Evolutionary conservation across 192 early-diverging fungal genomes (phyloP).

Genomic region (Coemansia sp.): DNA sequence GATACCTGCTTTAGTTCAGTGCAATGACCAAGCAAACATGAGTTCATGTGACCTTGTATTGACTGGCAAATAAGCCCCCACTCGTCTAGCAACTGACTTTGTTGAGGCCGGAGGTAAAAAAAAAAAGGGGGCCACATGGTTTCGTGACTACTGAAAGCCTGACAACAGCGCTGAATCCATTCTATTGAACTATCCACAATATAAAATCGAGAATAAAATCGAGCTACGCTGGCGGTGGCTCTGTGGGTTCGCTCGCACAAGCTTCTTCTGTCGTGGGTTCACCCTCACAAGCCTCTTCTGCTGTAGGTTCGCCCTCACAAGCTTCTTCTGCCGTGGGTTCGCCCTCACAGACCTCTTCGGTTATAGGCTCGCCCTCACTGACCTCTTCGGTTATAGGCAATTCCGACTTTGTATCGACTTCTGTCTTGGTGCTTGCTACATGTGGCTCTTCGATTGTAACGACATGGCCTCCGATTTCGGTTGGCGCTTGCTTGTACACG

Average conservation of each 20-base stretch:
- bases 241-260: not conserved
- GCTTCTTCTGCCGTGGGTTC: no score
- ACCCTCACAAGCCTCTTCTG: no score
- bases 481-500: slow-evolving; percentile 30
- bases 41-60: not conserved
- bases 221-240: not conserved
- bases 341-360: no score
- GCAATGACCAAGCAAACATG: slow-evolving; percentile 2
- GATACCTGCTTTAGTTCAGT: not conserved
- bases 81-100: not conserved
- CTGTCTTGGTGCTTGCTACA: not conserved
- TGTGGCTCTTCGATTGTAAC: slow-evolving; percentile 16
- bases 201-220: no score
- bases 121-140: no score
- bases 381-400: not conserved
- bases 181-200: no score
- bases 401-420: not conserved
- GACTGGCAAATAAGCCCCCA: not conserved
- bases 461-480: slow-evolving; percentile 10
- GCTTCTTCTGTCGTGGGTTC: no score
- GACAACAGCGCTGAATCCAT: no score
- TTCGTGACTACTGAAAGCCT: no score
- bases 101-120: not conserved
- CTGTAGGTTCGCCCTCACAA: no score
- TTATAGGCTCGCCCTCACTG: not conserved